Evolutionary conservation across 2,329 filamentous ascomycete genomes (phyloP).

Genomic region (Blastomyces gilchristii): DNA sequence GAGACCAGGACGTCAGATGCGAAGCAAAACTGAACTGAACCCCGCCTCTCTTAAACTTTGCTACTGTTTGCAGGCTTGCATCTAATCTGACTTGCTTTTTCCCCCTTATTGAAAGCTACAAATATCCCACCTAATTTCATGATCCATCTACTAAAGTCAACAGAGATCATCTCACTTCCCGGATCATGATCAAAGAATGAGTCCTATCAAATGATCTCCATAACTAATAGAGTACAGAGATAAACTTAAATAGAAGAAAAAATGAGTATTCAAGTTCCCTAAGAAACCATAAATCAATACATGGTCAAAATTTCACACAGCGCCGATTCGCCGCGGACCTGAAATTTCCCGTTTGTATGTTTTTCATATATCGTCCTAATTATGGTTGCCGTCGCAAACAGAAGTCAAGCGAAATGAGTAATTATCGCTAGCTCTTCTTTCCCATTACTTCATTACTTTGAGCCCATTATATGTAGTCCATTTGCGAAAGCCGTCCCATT

Average conservation of each 20-base stretch:
- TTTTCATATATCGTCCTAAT: not conserved
- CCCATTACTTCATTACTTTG: no score
- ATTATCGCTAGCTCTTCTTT: not conserved
- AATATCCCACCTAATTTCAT: not conserved
- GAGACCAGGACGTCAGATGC: not conserved
- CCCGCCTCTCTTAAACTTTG: not conserved
- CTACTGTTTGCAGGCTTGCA: not conserved
- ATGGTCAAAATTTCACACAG: not conserved
- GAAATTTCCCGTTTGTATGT: not conserved
- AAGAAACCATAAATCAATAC: not conserved
- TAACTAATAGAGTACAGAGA: not conserved
- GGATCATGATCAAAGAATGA: not conserved
- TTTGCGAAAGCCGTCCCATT: not conserved
- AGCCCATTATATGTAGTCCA: not conserved
- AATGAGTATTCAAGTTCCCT: not conserved
- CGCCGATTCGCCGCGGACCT: not conserved
- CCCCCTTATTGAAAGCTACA: slow-evolving; percentile 35
- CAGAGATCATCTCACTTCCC: not conserved
- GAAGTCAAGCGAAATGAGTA: not conserved
- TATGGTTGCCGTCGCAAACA: not conserved
- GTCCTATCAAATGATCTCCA: not conserved
- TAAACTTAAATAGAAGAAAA: not conserved
- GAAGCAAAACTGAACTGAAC: not conserved
- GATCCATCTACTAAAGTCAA: not conserved
- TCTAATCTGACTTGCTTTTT: slow-evolving; percentile 38